Base-by-base conservation (phyloP, 2,329 filamentous ascomycete species). In the Penicillium italicum region DNA sequence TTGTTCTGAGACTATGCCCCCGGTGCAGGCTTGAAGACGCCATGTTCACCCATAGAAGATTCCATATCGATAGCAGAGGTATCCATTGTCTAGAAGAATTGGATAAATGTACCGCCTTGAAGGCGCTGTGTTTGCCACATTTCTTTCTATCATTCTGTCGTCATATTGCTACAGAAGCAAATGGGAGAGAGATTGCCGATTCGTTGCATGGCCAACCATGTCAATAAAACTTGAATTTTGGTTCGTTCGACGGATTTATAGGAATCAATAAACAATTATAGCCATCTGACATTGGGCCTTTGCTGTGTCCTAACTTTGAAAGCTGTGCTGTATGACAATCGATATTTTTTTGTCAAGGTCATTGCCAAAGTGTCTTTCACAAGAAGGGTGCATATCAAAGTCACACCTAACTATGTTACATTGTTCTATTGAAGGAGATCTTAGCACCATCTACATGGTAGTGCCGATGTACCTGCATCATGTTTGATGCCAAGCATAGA, bases 1-100 rank as follows among this genome's bases (percentile, higher is more conserved):
- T 68, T 70, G 7, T 49, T 5, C 43, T 70, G 69, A 38, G 61
- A 61, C 42, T 69, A 66, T 33, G 58, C 47, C 26, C 37, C 47
- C 31, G 62, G 53, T 1, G 66, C 65, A 36, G 60, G 38, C 34
- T 66, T 56, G 56, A 70, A 70, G 18, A 45, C 28, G 10, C 66
- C 67, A 30, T 60, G 58, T 36, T 65, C 53, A 30, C 63, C 64
- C 56, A 63, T 66, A 45, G 56, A 41, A 45, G 67, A 68, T 36
- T 58, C 43, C 67, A 66, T 68, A 45, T 41, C 44, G 33, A 26
- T 30, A 41, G 12, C 10, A 28, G 10, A 45, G 47, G 14, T 4
- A 10, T n/a, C n/a, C n/a, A n/a, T n/a, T 11, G 2, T 8, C 10
- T 12, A 31, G 9, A 3, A 8, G 22, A 41, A 41, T 31, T n/a